Conservation (phyloP, 2,329 filamentous ascomycete genomes). For the Magnaporthiopsis rhizophila region DNA sequence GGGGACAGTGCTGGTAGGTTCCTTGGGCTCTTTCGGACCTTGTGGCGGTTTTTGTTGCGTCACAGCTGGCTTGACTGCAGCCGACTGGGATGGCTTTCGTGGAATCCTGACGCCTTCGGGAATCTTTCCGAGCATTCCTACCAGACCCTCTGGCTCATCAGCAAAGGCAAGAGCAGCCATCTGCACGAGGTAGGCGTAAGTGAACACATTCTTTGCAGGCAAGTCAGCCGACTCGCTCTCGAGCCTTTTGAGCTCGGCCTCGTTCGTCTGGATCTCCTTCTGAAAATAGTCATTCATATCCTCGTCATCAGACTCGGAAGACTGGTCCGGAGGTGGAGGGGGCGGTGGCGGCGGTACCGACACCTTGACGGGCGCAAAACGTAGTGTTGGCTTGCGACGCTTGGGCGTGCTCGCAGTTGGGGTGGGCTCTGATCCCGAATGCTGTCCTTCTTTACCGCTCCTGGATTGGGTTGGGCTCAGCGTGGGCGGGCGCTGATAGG, state of each 20-base stretch:
- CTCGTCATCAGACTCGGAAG: conserved; percentile 50
- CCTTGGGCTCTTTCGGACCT: not conserved
- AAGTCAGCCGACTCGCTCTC: conserved; percentile 29
- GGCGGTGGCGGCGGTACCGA: conserved; percentile 12
- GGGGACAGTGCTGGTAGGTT: not conserved
- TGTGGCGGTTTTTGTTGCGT: not conserved
- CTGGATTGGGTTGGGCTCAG: conserved; percentile 1
- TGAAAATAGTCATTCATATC: conserved; percentile 50
- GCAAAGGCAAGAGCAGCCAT: conserved; percentile 41
- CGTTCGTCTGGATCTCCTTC: conserved; percentile 42
- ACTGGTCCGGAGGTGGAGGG: conserved; percentile 27
- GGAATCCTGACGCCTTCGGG: conserved; percentile 24
- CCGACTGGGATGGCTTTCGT: conserved; percentile 11
- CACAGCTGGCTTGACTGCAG: conserved; percentile 8
- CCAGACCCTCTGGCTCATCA: conserved; percentile 34
- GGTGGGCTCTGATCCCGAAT: not conserved
- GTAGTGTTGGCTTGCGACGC: conserved; percentile 18
- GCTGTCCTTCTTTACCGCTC: not conserved
- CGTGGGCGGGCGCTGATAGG: conserved; percentile 1
- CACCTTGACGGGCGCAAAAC: conserved; percentile 29
- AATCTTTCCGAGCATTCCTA: conserved; percentile 33
- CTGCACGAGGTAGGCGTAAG: conserved; percentile 36
- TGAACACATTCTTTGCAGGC: conserved; percentile 33
- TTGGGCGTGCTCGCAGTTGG: conserved; percentile 1
- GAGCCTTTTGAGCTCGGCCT: conserved; percentile 39